Evolutionary conservation across 2,329 filamentous ascomycete species (phyloP).

Genomic region (Epichloe gansuensis): DNA sequence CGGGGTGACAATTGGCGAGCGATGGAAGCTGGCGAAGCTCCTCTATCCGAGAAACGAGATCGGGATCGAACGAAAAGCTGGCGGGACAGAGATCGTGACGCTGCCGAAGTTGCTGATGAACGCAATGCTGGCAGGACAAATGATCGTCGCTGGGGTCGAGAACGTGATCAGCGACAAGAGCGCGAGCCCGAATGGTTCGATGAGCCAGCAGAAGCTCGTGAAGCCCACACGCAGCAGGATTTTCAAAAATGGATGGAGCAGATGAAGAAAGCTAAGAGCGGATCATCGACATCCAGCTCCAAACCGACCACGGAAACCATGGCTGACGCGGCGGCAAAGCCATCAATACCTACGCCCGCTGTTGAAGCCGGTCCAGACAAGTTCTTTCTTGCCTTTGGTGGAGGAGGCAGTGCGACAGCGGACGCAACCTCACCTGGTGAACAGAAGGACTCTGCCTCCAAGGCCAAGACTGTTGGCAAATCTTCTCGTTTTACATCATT

Average conservation of each 20-base stretch:
- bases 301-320: slow-evolving; percentile 22
- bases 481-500: slow-evolving; percentile 80
- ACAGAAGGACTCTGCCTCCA: slow-evolving; percentile 26
- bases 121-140: slow-evolving; percentile 38
- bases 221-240: slow-evolving; percentile 73
- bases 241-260: slow-evolving; percentile 90
- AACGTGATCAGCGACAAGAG: slow-evolving; percentile 49
- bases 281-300: slow-evolving; percentile 12
- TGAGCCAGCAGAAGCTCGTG: slow-evolving; percentile 53
- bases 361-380: slow-evolving; percentile 60
- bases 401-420: slow-evolving; percentile 24
- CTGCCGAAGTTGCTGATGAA: slow-evolving; percentile 34
- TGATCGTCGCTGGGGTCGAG: slow-evolving; percentile 43
- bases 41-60: slow-evolving; percentile 31
- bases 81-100: slow-evolving; percentile 39
- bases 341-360: slow-evolving; percentile 45
- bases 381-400: slow-evolving; percentile 54
- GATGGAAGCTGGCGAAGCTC: slow-evolving; percentile 29
- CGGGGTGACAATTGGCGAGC: slow-evolving; percentile 67
- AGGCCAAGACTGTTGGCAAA: slow-evolving; percentile 47
- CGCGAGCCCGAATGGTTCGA: slow-evolving; percentile 90
- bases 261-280: slow-evolving; percentile 58
- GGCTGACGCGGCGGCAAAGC: slow-evolving; percentile 37
- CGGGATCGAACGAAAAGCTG: slow-evolving; percentile 47
- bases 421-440: slow-evolving; percentile 42